Conservation (phyloP, 768 basidiomycete species). For the Termitomyces heimii region DNA sequence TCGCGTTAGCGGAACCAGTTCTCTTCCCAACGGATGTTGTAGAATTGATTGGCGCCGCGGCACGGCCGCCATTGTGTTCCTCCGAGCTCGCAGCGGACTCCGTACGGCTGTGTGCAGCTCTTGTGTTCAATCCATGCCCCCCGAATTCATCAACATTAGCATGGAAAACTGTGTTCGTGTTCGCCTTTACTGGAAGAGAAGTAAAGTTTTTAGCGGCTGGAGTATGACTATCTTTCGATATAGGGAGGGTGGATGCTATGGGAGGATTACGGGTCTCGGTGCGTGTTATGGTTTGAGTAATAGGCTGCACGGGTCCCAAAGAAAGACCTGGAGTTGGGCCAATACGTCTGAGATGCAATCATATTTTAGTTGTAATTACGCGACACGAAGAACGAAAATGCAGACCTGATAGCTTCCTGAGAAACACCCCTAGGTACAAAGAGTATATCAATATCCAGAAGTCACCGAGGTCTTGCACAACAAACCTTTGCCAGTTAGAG, state of each 20-base stretch:
- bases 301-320: constrained; percentile 22
- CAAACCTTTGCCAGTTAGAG: constrained; percentile 83
- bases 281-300: constrained; percentile 6
- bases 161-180: neutral
- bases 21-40: constrained; percentile 13
- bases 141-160: constrained; percentile 19
- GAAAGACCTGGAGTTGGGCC: constrained; percentile 43
- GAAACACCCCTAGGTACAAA: constrained; percentile 53
- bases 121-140: constrained; percentile 14
- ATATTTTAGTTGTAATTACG: neutral
- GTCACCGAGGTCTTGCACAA: constrained; percentile 1
- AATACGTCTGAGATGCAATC: constrained; percentile 32
- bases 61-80: constrained; percentile 11
- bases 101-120: constrained; percentile 12
- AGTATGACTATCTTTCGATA: constrained; percentile 1
- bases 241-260: constrained; percentile 8
- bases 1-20: constrained; percentile 20
- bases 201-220: neutral
- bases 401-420: constrained; percentile 56
- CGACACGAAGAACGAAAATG: constrained; percentile 14
- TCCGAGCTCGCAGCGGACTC: constrained; percentile 14
- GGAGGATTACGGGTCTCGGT: constrained; percentile 5
- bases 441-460: constrained; percentile 4
- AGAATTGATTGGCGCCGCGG: neutral
- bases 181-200: neutral